Percentiles rank a stretch among this genome's conserved stretches.
Evolutionary conservation across 768 basidiomycete species (phyloP).

Genomic region (Cystofilobasidium macerans): DNA sequence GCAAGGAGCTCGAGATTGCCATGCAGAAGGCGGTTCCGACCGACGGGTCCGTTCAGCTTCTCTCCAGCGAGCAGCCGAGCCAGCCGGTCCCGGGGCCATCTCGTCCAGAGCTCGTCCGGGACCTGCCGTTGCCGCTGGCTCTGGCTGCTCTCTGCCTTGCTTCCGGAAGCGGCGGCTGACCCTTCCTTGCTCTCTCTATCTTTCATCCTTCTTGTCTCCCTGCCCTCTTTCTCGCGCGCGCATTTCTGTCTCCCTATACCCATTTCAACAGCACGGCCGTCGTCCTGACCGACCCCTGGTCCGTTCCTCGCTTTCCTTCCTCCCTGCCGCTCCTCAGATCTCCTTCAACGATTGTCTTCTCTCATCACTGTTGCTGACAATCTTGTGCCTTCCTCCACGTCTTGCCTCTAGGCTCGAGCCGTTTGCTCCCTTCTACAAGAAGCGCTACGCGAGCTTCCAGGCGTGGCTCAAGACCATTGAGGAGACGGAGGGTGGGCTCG

Average conservation of each 20-base stretch:
- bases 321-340: not conserved
- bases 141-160: too few relatives aligned
- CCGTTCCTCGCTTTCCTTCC: not conserved
- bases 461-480: conserved; percentile 47
- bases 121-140: too few relatives aligned
- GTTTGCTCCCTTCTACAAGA: conserved; percentile 21
- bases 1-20: not conserved
- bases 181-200: not conserved
- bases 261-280: conserved; percentile 23
- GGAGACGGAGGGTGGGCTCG: conserved; percentile 69
- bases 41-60: not conserved
- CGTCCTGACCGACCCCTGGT: conserved; percentile 22
- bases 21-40: not conserved
- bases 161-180: not conserved
- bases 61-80: not conserved
- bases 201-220: too few relatives aligned
- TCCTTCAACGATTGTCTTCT: not conserved
- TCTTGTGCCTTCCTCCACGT: too few relatives aligned
- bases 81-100: not conserved
- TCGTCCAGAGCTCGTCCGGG: too few relatives aligned
- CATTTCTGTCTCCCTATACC: not conserved
- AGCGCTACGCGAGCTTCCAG: conserved; percentile 33
- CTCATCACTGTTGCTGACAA: too few relatives aligned
- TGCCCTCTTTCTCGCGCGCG: too few relatives aligned
- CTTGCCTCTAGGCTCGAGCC: conserved; percentile 18